Percentiles rank a stretch among this genome's conserved stretches.
phyloP scores from a whole-genome alignment of 1,284 basidiomycete species.

The Pascua guehoae region DNA sequence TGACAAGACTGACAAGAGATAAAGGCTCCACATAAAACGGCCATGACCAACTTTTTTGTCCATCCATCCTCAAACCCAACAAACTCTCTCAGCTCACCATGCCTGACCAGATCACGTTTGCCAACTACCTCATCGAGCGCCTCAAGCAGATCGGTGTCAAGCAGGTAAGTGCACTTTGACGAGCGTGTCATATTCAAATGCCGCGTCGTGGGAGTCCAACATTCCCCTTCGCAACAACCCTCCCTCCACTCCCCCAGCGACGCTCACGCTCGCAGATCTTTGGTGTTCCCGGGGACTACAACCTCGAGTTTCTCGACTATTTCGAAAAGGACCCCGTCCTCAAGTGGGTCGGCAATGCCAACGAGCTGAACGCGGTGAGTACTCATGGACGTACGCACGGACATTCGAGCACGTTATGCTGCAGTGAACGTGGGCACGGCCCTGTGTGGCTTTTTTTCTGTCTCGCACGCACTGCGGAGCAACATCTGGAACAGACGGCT shows the following conservation, averaged over 20 bases:
- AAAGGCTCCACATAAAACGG: no score
- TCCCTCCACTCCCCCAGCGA: no score
- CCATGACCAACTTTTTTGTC: no score
- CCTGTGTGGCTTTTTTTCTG: neutral
- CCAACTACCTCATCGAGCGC: conserved; percentile 65
- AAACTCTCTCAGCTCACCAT: neutral
- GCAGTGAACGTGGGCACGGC: neutral
- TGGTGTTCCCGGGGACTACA: conserved; percentile 90
- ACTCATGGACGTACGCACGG: neutral
- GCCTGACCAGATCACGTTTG: conserved; percentile 11
- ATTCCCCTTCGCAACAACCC: no score
- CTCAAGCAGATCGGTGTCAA: conserved; percentile 52
- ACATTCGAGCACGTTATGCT: neutral
- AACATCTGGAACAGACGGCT: neutral
- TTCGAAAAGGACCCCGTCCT: conserved; percentile 76
- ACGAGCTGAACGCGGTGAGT: conserved; percentile 69
- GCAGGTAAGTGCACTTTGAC: conserved; percentile 15
- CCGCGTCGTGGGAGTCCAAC: no score
- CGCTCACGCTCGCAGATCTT: conserved; percentile 56
- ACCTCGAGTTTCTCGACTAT: conserved; percentile 71
- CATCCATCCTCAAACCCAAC: neutral
- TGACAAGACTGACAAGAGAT: no score
- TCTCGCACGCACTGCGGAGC: no score
- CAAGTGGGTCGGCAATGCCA: conserved; percentile 90
- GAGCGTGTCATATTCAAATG: neutral